Conservation (phyloP, 441 rosid species). For the Adansonia rubrostipa region DNA sequence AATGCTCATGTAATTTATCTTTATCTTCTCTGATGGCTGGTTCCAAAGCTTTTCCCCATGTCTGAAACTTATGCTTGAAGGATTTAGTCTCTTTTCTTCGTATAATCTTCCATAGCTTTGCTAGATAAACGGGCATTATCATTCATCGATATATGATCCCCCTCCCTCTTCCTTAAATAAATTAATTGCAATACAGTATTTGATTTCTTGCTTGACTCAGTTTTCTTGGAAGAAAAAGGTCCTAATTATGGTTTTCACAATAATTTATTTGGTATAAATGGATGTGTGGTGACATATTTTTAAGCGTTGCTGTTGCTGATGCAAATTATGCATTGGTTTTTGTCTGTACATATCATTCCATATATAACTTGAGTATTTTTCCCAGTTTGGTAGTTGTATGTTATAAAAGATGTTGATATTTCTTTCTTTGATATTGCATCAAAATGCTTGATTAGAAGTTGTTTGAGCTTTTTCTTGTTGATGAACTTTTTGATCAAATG, state of each 20-base stretch:
- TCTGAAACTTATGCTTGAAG: conserved; percentile 10
- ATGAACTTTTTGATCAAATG: conserved; percentile 11
- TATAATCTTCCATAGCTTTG: conserved; percentile 4
- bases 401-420: neutral
- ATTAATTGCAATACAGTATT: neutral
- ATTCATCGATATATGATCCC: neutral
- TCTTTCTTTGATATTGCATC: conserved; percentile 19
- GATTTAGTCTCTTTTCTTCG: neutral
- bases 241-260: conserved; percentile 6
- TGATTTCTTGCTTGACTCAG: conserved; percentile 5
- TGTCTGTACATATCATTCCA: conserved; percentile 1
- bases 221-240: conserved; percentile 5
- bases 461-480: conserved; percentile 9
- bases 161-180: neutral
- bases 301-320: neutral
- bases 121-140: conserved; percentile 6
- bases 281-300: neutral
- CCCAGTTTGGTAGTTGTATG: neutral
- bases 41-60: neutral
- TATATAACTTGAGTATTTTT: conserved; percentile 11
- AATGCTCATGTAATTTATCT: neutral
- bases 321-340: neutral
- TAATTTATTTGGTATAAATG: neutral
- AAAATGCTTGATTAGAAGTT: conserved; percentile 14
- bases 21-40: conserved; percentile 1